Evolutionary conservation across 306 rosid genomes (phyloP).

Genomic region (Cicer judaicum): DNA sequence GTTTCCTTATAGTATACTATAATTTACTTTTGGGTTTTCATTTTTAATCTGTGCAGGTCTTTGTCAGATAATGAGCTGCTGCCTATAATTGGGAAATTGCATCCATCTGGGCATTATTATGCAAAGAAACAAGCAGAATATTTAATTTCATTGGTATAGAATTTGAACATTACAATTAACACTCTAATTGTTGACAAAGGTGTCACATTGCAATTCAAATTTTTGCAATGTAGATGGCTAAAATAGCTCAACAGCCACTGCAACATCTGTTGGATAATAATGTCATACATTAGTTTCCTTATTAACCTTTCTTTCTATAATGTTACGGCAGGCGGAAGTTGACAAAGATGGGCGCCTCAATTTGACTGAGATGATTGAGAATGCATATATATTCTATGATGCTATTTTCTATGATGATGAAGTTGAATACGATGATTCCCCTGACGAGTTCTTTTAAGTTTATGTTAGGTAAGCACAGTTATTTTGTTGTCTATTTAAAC

Average conservation of each 20-base stretch:
- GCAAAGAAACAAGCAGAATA: constrained; percentile 93
- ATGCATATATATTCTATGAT: constrained; percentile 86
- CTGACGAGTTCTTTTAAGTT: constrained; percentile 80
- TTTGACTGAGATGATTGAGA: constrained; percentile 86
- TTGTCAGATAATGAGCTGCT: constrained; percentile 75
- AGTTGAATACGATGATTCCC: constrained; percentile 62
- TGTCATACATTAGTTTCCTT: constrained; percentile 45
- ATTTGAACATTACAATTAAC: constrained; percentile 9
- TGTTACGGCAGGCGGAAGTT: constrained; percentile 73
- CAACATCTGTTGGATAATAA: constrained; percentile 13
- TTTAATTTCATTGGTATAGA: constrained; percentile 77
- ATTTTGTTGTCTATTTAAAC: constrained; percentile 13
- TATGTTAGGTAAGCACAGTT: constrained; percentile 45
- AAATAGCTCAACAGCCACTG: background rate
- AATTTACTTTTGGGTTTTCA: constrained; percentile 31
- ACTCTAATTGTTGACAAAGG: constrained; percentile 15
- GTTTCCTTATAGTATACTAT: constrained; percentile 37
- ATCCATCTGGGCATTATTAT: constrained; percentile 88
- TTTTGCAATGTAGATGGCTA: no score
- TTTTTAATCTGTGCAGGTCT: constrained; percentile 52
- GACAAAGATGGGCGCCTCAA: constrained; percentile 87
- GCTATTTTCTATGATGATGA: constrained; percentile 83
- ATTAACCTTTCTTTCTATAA: background rate
- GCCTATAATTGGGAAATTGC: constrained; percentile 81
- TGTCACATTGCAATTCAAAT: no score